Evolutionary conservation across 768 basidiomycete species (phyloP), one percentile per base, ranked within the genome.

Genomic region (Rhizopogon roseolus): DNA sequence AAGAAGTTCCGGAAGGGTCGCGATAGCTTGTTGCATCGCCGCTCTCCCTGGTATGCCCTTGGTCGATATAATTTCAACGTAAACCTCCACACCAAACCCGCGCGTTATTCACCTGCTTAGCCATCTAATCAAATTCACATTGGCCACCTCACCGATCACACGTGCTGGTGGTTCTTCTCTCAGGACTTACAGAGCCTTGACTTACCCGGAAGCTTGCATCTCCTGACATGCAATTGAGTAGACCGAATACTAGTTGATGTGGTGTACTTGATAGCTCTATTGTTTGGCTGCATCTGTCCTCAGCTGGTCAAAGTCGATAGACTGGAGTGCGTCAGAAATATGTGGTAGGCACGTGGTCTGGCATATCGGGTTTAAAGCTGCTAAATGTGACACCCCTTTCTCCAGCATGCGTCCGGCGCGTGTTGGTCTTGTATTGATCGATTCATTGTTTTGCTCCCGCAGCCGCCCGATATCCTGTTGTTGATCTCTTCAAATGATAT

Each of bases 401-500:
- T 6, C 19, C 14, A 22, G 19, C 46, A 48, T 48, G 46, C 32
- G 46, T 36, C 36, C 22, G 8, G 34, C 22, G 46, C 46, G 46
- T 48, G 46, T 48, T 10, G 13, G 46, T 36, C 32, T 36, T 48
- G 46, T 22, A 22, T 22, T 36, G 46, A 36, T 16, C 46, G 32
- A 48, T 48, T 10, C 34, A 32, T 48, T 19, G 34, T 36, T 48
- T 14, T 48, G 5, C 14, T 36, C 46, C 32, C 34, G 32, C 46
- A 48, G 46, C 34, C 32, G 13, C 44, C 46, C 46, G 46, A 48
- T 48, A 48, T 48, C 34, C 46, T 48, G 46, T 48, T 48, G 34
- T 16, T 48, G 46, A 48, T 48, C 32, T 46, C 45, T 32, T 19
- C 45, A 46, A 3, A 46, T 32, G 32, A 46, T 7, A 2, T 45